Evolutionary conservation across 2,329 filamentous ascomycete species (phyloP), one percentile per base, ranked within the genome.

Genomic region (Botrytis hyacinthi): DNA sequence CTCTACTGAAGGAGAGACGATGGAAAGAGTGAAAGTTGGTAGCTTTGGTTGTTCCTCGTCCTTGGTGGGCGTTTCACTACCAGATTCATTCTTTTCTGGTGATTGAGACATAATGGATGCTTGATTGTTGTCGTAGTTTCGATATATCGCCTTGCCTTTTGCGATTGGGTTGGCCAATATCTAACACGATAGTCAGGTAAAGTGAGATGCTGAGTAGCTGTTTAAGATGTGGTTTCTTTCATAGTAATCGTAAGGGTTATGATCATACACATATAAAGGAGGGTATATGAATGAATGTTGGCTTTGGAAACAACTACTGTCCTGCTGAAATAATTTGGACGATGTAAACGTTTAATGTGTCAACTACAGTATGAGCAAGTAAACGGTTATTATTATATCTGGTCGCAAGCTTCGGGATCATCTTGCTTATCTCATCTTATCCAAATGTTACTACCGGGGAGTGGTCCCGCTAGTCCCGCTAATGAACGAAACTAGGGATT

Each of bases 1-100:
- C 51, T 85, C 85, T 68, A 85, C 82, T 22, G 88, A 90, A 6
- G 89, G 89, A 74, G 89, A 91, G 59, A 91, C 79, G 74, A 91
- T 83, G 75, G 89, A 85, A 69, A 91, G 83, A 73, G 86, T 89
- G 80, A 90, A 85, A 51, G 82, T 82, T 75, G 77, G 63, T 16
- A 77, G 66, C 65, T 76, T 70, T 66, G 76, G 72, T 22, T 66
- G 65, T 44, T 78, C 78, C 62, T 78, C 78, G 62, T 76, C 74
- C 37, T 44, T 76, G 2, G 73, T 76, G 29, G 75, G 75, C 9
- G 66, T 74, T 74, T 76, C 75, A 71, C 63, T 37, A 22, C 42
- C 63, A 60, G 67, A 14, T 18, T 73, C 48, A 32, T 71, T 44
- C n/a, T 71, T 35, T 16, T 74, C 74, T 51, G 67, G 44, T 40